Percentiles rank a stretch among this genome's conserved stretches.
Evolutionary conservation across 2,329 filamentous ascomycete species (phyloP).

Genomic region (Monilinia vaccinii-corymbosi): DNA sequence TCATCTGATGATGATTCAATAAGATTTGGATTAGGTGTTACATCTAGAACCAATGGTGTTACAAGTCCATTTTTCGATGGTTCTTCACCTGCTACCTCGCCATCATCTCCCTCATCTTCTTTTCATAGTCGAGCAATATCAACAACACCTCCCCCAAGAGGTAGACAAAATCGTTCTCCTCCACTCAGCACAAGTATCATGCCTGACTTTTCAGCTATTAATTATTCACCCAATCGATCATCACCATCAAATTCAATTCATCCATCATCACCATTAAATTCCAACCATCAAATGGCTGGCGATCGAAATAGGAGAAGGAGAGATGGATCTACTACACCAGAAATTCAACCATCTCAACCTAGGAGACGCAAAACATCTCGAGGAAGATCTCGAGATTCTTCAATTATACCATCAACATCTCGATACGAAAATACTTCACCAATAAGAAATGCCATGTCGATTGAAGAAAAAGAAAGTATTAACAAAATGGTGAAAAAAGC

Average conservation of each 20-base stretch:
- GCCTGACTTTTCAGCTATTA: conserved; percentile 64
- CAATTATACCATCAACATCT: conserved; percentile 29
- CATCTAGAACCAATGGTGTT: conserved; percentile 18
- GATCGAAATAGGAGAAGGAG: conserved; percentile 22
- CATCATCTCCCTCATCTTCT: conserved; percentile 53
- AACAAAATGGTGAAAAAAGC: conserved; percentile 79
- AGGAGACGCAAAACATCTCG: conserved; percentile 27
- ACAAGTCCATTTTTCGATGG: conserved; percentile 33
- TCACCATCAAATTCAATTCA: too few species aligned
- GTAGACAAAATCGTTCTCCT: conserved; percentile 54
- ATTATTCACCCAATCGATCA: conserved; percentile 59
- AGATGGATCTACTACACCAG: conserved; percentile 19
- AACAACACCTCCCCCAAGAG: conserved; percentile 57
- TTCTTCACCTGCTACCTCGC: conserved; percentile 60
- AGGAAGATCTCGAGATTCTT: conserved; percentile 42
- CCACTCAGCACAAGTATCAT: conserved; percentile 63
- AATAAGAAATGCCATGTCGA: conserved; percentile 55
- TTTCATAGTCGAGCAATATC: conserved; percentile 59
- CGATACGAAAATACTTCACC: conserved; percentile 53
- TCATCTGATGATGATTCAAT: conserved; percentile 47
- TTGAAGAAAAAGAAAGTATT: conserved; percentile 79
- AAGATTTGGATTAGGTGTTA: conserved; percentile 19
- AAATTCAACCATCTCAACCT: conserved; percentile 27
- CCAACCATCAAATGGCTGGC: conserved; percentile 2
- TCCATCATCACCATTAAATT: too few species aligned